Evolutionary conservation across 441 rosid genomes (phyloP), one percentile per base, ranked within the genome.

Genomic region (Manihot esculenta): DNA sequence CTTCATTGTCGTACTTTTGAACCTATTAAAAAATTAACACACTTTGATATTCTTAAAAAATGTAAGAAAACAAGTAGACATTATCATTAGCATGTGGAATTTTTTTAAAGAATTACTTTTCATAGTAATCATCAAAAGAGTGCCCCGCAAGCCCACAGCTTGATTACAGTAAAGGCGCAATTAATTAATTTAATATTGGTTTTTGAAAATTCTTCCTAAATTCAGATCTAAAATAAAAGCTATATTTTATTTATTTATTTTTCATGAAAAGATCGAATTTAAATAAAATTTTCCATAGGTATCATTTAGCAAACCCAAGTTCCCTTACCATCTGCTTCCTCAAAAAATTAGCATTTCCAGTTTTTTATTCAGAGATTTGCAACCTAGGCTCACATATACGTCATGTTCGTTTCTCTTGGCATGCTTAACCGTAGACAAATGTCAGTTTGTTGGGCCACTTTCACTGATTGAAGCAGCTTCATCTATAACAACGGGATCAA

Each of bases 281-380:
- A n/a, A n/a, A n/a, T n/a, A n/a, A n/a, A n/a, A n/a, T n/a, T n/a
- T n/a, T n/a, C n/a, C n/a, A n/a, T n/a, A n/a, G n/a, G n/a, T n/a
- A n/a, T n/a, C n/a, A n/a, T n/a, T n/a, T n/a, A n/a, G n/a, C n/a
- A n/a, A n/a, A n/a, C n/a, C n/a, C n/a, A n/a, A n/a, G n/a, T n/a
- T n/a, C 72, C 68, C 74, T 79, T n/a, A 72, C 68, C 49, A 66
- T 44, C 54, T 63, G 78, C 77, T 74, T 84, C 69, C 81, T 80
- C 23, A 72, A 67, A 66, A 79, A 68, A 42, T 65, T 78, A 56
- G 79, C 77, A 23, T 79, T 84, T 69, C 80, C 78, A 0, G 55
- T 65, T 59, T 71, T 74, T 65, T 74, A 78, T 73, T 82, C 80
- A 30, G 68, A 64, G 20, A 73, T 73, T 55, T 68, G 70, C 13